Percentiles rank a stretch among this genome's conserved stretches.
Evolutionary conservation across 768 basidiomycete genomes (phyloP).

Genomic region (Tricholoma terreum): DNA sequence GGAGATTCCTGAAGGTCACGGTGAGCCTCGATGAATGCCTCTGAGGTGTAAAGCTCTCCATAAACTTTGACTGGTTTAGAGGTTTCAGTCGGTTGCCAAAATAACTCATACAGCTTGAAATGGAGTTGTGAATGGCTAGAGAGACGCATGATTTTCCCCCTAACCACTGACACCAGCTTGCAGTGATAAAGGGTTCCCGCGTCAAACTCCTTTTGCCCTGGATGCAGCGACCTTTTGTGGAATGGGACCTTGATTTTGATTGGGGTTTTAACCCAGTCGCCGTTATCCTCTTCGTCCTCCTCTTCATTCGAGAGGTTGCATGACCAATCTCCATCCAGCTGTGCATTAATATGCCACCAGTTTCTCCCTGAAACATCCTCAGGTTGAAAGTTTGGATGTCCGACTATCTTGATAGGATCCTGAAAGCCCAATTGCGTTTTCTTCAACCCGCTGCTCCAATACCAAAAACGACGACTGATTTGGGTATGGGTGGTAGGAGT

Average conservation of each 20-base stretch:
- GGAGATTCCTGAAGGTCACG: constrained; percentile 3
- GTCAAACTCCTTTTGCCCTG: neutral
- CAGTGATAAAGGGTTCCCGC: constrained; percentile 17
- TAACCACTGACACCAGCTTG: constrained; percentile 13
- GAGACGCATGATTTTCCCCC: constrained; percentile 3
- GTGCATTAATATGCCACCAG: constrained; percentile 8
- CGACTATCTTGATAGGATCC: constrained; percentile 4
- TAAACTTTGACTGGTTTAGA: constrained; percentile 2
- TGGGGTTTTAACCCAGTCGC: constrained; percentile 12
- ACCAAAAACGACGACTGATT: constrained; percentile 6
- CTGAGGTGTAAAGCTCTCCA: constrained; percentile 15
- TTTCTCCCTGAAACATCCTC: constrained; percentile 8
- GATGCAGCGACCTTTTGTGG: constrained; percentile 3
- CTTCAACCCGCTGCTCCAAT: constrained; percentile 1
- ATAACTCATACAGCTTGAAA: constrained; percentile 15
- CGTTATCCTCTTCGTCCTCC: constrained; percentile 6
- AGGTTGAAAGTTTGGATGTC: neutral
- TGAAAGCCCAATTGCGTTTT: constrained; percentile 7
- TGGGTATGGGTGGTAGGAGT: constrained; percentile 2
- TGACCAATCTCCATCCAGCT: neutral
- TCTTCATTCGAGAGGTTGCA: neutral
- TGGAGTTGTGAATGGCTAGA: constrained; percentile 9
- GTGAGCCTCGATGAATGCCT: constrained; percentile 13
- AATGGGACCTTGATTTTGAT: constrained; percentile 9
- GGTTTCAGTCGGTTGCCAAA: constrained; percentile 4